Evolutionary conservation across 768 basidiomycete species (phyloP), one percentile per base, ranked within the genome.

Genomic region (Boletus sp.): DNA sequence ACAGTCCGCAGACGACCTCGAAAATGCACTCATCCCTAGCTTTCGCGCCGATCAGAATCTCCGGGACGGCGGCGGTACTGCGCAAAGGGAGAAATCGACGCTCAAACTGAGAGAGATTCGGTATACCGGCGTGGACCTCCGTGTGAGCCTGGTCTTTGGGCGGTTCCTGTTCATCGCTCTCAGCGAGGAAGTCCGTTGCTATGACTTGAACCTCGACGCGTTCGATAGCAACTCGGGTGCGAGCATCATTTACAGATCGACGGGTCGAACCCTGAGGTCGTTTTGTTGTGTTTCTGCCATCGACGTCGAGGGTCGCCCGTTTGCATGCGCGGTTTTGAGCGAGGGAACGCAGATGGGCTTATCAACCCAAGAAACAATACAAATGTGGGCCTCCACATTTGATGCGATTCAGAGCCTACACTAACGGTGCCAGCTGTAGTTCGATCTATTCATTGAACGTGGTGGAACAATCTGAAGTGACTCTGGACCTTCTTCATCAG

Each of bases 141-240:
- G 30, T 9, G 57, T 42, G 1, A 49, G 42, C 25, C 35, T 66
- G 35, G 40, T 66, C 37, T 54, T 60, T 51, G 61, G 60, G 7
- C 55, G 47, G 15, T 66, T 55, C 39, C 25, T 62, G 17, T 5
- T 65, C 32, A 8, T 62, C 23, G 63, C 53, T 23, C 37, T 65
- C 27, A 44, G 15, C 17, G 47, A 58, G 14, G 51, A 56, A 47
- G 43, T 64, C 13, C 51, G 54, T 7, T 64, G 63, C 11, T 58
- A 65, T 49, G 53, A 48, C 25, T 19, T 47, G 34, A 62, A n/a
- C 25, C 35, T 48, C 34, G 42, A 46, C 11, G 7, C 21, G 4
- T n/a, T n/a, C 25, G 46, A 54, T 25, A 33, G 41, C 14, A 42
- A 47, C 37, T 41, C 57, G 11, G 41, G 42, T 8, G 46, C 41